A percentile compares a stretch with the other conserved stretches of the same genome.
phyloP scores from a whole-genome alignment of 2,329 filamentous ascomycete species.

The Fusarium succisae region DNA sequence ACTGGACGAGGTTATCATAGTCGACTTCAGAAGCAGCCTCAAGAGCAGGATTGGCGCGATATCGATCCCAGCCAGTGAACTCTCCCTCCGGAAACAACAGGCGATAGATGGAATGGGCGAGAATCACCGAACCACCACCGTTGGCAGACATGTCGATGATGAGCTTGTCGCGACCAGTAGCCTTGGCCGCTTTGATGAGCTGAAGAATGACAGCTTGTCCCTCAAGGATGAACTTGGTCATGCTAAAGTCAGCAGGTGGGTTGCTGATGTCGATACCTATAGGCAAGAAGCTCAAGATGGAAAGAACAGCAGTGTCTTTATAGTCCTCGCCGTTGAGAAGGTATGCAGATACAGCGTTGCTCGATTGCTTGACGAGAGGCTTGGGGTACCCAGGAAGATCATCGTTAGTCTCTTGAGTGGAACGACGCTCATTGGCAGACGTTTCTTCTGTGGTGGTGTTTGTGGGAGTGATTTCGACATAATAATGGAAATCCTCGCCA shows the following conservation, averaged over 20 bases:
- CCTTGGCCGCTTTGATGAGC: conserved; percentile 32
- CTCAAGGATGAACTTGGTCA: conserved; percentile 29
- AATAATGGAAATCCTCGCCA: conserved; percentile 34
- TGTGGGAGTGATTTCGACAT: conserved; percentile 25
- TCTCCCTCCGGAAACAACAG: conserved; percentile 36
- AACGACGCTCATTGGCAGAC: conserved; percentile 18
- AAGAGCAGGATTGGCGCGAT: conserved; percentile 35
- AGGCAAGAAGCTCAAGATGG: conserved; percentile 39
- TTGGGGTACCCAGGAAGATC: conserved; percentile 22
- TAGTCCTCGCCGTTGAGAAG: conserved; percentile 31
- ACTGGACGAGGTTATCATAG: conserved; percentile 24
- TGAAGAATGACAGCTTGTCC: conserved; percentile 27
- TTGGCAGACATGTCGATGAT: conserved; percentile 40
- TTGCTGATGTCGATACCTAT: conserved; percentile 4
- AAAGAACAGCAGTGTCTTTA: conserved; percentile 36
- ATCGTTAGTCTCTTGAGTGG: not conserved
- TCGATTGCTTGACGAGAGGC: conserved; percentile 28
- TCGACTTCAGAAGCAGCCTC: conserved; percentile 27
- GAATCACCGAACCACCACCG: conserved; percentile 33
- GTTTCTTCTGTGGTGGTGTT: conserved; percentile 5
- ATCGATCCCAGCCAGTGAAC: conserved; percentile 31
- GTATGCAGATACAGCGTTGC: conserved; percentile 26
- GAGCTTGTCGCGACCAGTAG: conserved; percentile 37
- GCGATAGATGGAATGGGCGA: conserved; percentile 34
- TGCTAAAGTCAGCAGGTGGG: not conserved